Percentiles rank a stretch among this genome's conserved stretches.
These are phyloP conservation scores for Leishmania lainsoni DNA, from an alignment of 208 protist species.

Conservation along the genomic window DNA sequence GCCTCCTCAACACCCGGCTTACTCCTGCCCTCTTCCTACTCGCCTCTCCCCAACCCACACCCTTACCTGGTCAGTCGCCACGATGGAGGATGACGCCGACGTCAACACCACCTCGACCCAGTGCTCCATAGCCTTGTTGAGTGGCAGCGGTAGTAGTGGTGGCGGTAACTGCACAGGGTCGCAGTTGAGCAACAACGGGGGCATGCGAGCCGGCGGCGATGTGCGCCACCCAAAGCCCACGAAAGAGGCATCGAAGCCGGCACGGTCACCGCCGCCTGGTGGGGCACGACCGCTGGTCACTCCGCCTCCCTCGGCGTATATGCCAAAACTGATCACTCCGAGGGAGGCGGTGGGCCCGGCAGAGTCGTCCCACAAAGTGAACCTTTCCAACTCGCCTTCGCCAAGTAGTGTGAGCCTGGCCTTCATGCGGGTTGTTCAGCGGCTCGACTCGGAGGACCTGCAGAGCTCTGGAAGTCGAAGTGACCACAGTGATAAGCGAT, in stretches of 20 bases:
- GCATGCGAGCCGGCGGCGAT: background rate
- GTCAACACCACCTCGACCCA: conserved; percentile 26
- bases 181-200: background rate
- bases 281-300: background rate
- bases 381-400: background rate
- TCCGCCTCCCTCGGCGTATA: background rate
- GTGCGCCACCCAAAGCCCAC: conserved; percentile 2
- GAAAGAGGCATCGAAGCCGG: background rate
- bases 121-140: conserved; percentile 25
- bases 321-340: background rate
- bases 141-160: background rate
- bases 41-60: background rate
- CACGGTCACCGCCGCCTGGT: background rate
- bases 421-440: conserved; percentile 20
- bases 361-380: background rate
- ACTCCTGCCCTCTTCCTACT: background rate
- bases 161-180: background rate
- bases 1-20: background rate
- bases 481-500: background rate
- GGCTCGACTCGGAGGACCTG: conserved; percentile 6
- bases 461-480: background rate
- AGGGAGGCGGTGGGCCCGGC: background rate
- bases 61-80: background rate
- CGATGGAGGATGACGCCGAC: conserved; percentile 17
- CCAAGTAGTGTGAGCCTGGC: conserved; percentile 9